Evolutionary conservation across 2,329 filamentous ascomycete genomes (phyloP).

Genomic region (Diaporthe sp.): DNA sequence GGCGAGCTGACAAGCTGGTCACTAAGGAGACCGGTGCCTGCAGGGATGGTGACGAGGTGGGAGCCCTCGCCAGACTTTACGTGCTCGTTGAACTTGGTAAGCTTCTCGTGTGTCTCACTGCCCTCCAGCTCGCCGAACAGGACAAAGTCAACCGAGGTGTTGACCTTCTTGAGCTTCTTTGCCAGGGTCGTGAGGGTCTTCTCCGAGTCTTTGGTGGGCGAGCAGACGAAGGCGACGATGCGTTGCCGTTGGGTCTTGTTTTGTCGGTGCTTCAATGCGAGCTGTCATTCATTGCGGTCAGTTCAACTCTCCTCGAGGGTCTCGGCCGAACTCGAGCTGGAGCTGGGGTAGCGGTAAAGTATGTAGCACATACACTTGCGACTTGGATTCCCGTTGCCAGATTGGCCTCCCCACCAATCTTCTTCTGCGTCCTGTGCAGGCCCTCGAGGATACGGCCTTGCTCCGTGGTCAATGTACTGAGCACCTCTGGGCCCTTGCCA

Average conservation of each 20-base stretch:
- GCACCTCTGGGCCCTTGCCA: slow-evolving; percentile 95
- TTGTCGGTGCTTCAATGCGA: slow-evolving; percentile 96
- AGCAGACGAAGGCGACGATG: slow-evolving; percentile 97
- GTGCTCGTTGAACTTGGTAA: slow-evolving; percentile 92
- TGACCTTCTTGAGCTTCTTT: slow-evolving; percentile 99
- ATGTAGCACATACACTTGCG: slow-evolving; percentile 77
- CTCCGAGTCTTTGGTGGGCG: slow-evolving; percentile 89
- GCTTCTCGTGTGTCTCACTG: slow-evolving; percentile 90
- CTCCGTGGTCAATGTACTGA: slow-evolving; percentile 96
- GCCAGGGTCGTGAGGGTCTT: slow-evolving; percentile 90
- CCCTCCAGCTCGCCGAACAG: slow-evolving; percentile 95
- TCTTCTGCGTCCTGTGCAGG: slow-evolving; percentile 87
- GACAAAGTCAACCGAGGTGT: slow-evolving; percentile 93
- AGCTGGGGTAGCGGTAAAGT: background rate
- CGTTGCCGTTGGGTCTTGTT: slow-evolving; percentile 97
- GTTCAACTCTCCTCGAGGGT: slow-evolving; percentile 41
- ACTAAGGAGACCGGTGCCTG: slow-evolving; percentile 91
- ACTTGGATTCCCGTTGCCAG: slow-evolving; percentile 96
- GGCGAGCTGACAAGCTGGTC: slow-evolving; percentile 92
- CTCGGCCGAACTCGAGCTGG: background rate
- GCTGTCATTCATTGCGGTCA: slow-evolving; percentile 61
- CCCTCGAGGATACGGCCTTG: slow-evolving; percentile 95
- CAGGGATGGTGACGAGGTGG: slow-evolving; percentile 89
- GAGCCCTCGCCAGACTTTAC: slow-evolving; percentile 94
- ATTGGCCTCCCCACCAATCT: slow-evolving; percentile 91